These are phyloP conservation scores for Botrytis porri DNA, from an alignment of 2,329 filamentous ascomycete genomes.

Conservation along the genomic window DNA sequence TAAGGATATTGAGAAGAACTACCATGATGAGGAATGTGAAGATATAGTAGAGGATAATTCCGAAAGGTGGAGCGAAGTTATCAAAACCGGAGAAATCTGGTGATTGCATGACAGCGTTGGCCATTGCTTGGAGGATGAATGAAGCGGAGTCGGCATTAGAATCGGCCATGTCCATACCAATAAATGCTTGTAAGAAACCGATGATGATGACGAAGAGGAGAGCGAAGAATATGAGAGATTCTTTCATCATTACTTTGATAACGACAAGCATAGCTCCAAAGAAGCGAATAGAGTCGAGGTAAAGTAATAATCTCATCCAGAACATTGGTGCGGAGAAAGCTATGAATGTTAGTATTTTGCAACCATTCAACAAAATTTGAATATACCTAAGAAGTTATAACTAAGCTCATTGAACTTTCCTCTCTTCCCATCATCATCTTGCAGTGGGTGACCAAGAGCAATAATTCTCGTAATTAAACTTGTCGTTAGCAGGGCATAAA, in stretches of 20 bases:
- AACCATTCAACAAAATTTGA: neutral
- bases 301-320: conserved; percentile 88
- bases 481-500: conserved; percentile 75
- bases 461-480: conserved; percentile 79
- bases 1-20: conserved; percentile 88
- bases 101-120: conserved; percentile 86
- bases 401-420: conserved; percentile 71
- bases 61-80: conserved; percentile 87
- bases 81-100: conserved; percentile 90
- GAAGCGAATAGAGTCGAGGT: conserved; percentile 90
- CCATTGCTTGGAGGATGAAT: conserved; percentile 79
- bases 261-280: conserved; percentile 98
- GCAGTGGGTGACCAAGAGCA: conserved; percentile 61
- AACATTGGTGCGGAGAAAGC: conserved; percentile 95
- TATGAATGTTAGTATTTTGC: conserved; percentile 24
- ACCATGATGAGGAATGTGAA: conserved; percentile 98
- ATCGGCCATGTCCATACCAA: conserved; percentile 84
- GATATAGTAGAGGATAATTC: conserved; percentile 92
- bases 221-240: conserved; percentile 94
- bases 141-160: conserved; percentile 63
- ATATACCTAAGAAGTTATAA: conserved; percentile 74
- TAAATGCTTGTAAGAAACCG: conserved; percentile 89
- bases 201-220: conserved; percentile 79
- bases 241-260: conserved; percentile 90
- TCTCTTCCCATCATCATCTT: conserved; percentile 48